Conservation (phyloP, 768 basidiomycete genomes). For the Suillus variegatus region DNA sequence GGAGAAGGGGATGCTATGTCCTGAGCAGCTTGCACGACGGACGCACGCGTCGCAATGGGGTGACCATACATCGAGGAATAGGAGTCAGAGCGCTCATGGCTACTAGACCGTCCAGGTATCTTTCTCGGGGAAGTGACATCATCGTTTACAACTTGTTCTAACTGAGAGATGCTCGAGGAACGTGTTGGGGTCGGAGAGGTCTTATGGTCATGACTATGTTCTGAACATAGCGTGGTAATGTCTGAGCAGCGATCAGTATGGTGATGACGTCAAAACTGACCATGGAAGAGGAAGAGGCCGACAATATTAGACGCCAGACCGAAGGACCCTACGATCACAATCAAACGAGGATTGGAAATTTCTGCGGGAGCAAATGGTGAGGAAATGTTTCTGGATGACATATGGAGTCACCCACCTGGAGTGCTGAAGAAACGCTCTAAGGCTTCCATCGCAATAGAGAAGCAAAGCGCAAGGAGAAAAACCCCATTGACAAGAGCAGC, state of each 20-base stretch:
- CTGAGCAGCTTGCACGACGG: slow-evolving; percentile 80
- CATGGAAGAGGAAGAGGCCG: slow-evolving; percentile 94
- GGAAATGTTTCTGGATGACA: background rate
- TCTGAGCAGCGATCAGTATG: slow-evolving; percentile 12
- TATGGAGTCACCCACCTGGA: slow-evolving; percentile 51
- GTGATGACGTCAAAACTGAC: slow-evolving; percentile 41
- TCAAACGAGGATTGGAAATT: slow-evolving; percentile 83
- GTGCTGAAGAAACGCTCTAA: slow-evolving; percentile 85
- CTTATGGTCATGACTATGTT: slow-evolving; percentile 56
- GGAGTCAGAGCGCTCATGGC: slow-evolving; percentile 41
- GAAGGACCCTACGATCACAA: slow-evolving; percentile 87
- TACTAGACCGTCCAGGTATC: slow-evolving; percentile 12
- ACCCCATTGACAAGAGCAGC: slow-evolving; percentile 96
- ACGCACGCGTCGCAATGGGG: slow-evolving; percentile 69
- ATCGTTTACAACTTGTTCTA: slow-evolving; percentile 13
- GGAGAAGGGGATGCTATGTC: slow-evolving; percentile 56
- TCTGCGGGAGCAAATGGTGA: slow-evolving; percentile 45
- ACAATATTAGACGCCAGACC: slow-evolving; percentile 92
- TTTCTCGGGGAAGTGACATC: slow-evolving; percentile 36
- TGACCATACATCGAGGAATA: slow-evolving; percentile 73
- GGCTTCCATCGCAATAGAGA: slow-evolving; percentile 93
- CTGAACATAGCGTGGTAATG: slow-evolving; percentile 33
- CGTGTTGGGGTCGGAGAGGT: slow-evolving; percentile 39
- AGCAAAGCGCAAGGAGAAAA: slow-evolving; percentile 94
- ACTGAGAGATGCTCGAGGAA: slow-evolving; percentile 38